These are phyloP conservation scores for Erysimum cheiri DNA, from an alignment of 441 rosid genomes.

Conservation along the genomic window DNA sequence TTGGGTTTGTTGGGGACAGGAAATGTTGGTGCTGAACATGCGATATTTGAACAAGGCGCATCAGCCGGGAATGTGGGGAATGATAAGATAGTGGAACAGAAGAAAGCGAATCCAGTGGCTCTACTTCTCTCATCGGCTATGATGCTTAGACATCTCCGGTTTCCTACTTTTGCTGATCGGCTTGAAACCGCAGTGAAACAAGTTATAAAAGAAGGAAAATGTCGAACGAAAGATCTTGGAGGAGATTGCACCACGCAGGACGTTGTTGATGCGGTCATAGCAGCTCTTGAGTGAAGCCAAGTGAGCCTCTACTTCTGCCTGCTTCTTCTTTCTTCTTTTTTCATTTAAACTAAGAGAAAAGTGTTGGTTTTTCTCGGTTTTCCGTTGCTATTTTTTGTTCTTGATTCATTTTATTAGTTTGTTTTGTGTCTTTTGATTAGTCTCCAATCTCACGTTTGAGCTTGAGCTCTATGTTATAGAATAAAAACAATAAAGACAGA, in stretches of 20 bases:
- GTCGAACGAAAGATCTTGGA: conserved; percentile 84
- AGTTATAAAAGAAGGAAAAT: conserved; percentile 73
- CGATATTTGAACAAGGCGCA: conserved; percentile 97
- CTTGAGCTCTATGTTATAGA: conserved; percentile 7
- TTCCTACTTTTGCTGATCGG: conserved; percentile 88
- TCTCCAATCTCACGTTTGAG: neutral
- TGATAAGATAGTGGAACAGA: conserved; percentile 61
- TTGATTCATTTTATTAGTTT: neutral
- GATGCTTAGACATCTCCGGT: conserved; percentile 96
- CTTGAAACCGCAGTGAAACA: conserved; percentile 83
- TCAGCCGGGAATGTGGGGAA: conserved; percentile 96
- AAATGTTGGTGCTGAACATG: conserved; percentile 93
- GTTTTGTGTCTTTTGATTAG: neutral
- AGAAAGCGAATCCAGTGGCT: conserved; percentile 94
- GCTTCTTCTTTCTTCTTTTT: neutral
- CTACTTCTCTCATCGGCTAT: conserved; percentile 92
- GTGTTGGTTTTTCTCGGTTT: conserved; percentile 12
- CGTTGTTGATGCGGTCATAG: conserved; percentile 64
- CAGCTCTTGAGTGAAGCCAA: conserved; percentile 51
- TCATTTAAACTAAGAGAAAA: neutral
- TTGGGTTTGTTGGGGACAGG: conserved; percentile 51
- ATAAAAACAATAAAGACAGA: conserved; percentile 27
- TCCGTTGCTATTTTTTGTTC: neutral
- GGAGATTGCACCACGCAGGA: conserved; percentile 81
- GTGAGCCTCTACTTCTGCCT: conserved; percentile 1